Percentiles rank a stretch among this genome's conserved stretches.
Evolutionary conservation across 768 basidiomycete genomes (phyloP).

Genomic region (Lentinula aciculospora): DNA sequence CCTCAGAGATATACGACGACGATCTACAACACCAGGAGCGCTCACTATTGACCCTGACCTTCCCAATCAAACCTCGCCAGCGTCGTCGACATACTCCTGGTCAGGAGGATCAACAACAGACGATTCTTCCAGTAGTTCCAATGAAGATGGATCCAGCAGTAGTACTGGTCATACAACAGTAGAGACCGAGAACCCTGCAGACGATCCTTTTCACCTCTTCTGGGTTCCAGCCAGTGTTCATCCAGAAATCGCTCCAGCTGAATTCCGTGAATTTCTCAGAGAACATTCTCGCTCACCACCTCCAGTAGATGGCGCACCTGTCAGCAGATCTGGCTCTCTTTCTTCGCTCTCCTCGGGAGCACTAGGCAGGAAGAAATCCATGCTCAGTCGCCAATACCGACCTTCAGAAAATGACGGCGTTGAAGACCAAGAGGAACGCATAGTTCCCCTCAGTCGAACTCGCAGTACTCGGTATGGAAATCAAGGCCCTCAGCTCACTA

Average conservation of each 20-base stretch:
- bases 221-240: conserved; percentile 98
- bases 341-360: conserved; percentile 34
- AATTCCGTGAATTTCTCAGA: conserved; percentile 93
- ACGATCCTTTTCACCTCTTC: conserved; percentile 89
- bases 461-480: conserved; percentile 63
- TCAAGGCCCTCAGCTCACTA: conserved; percentile 81
- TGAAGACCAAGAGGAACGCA: conserved; percentile 54
- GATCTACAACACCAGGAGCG: conserved; percentile 79
- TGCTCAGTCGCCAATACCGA: conserved; percentile 91
- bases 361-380: conserved; percentile 83
- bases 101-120: conserved; percentile 33
- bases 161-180: conserved; percentile 19
- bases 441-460: conserved; percentile 66
- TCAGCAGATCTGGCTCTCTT: conserved; percentile 38
- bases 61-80: conserved; percentile 62
- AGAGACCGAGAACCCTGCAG: conserved; percentile 30
- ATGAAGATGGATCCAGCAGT: conserved; percentile 26
- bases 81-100: conserved; percentile 54
- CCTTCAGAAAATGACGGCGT: conserved; percentile 74
- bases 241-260: conserved; percentile 95
- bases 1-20: conserved; percentile 75
- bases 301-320: conserved; percentile 37
- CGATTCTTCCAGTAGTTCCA: conserved; percentile 36
- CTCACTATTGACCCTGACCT: conserved; percentile 90
- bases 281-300: conserved; percentile 74